phyloP scores from a whole-genome alignment of 2,329 filamentous ascomycete species.

The Zymoseptoria crescenta region DNA sequence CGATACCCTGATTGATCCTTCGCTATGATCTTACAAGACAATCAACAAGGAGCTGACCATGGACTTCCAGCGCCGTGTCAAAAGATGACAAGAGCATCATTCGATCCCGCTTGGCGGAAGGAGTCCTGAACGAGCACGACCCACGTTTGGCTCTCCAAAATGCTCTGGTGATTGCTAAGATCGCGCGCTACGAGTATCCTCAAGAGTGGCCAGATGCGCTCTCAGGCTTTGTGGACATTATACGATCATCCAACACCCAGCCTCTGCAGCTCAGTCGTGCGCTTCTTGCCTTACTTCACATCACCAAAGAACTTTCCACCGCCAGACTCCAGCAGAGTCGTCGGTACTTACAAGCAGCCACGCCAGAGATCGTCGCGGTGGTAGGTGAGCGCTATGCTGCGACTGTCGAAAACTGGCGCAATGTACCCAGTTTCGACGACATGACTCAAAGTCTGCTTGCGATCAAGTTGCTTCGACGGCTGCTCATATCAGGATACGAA shows the following conservation, averaged over 20 bases:
- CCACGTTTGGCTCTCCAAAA: conserved; percentile 75
- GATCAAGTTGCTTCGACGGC: conserved; percentile 70
- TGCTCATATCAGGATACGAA: conserved; percentile 76
- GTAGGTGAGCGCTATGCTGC: conserved; percentile 67
- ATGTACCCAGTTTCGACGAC: conserved; percentile 35
- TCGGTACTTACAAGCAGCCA: conserved; percentile 65
- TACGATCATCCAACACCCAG: conserved; percentile 40
- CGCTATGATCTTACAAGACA: not conserved
- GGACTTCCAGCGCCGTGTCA: conserved; percentile 43
- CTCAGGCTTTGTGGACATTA: conserved; percentile 50
- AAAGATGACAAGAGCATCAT: conserved; percentile 71
- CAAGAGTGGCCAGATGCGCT: conserved; percentile 63
- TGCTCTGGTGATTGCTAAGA: conserved; percentile 78
- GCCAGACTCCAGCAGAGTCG: conserved; percentile 68
- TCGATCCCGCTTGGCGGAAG: conserved; percentile 64
- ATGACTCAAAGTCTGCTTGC: conserved; percentile 71
- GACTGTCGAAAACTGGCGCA: conserved; percentile 62
- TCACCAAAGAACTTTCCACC: conserved; percentile 84
- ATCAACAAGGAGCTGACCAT: not conserved
- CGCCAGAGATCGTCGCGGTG: conserved; percentile 76
- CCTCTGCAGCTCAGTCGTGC: conserved; percentile 59
- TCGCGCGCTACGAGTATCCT: conserved; percentile 83
- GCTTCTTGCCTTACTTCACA: conserved; percentile 69
- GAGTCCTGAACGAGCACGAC: conserved; percentile 69
- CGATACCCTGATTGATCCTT: conserved; percentile 3